phyloP scores from a whole-genome alignment of 139 green algal species.

The Haematococcus lacustris region DNA sequence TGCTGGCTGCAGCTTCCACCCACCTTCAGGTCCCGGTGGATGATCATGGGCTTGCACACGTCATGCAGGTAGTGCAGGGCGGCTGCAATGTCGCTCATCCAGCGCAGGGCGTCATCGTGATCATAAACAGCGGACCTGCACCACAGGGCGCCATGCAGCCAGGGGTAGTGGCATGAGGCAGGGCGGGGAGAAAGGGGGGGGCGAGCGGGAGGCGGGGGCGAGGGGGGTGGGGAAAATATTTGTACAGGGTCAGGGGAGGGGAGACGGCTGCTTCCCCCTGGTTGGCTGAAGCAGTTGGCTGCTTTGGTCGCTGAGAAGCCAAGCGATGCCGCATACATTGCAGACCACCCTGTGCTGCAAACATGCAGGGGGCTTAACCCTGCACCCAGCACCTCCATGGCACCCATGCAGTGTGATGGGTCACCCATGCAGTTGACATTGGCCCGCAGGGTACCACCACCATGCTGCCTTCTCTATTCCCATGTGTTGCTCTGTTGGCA shows the following conservation, averaged over 20 bases:
- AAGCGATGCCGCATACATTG: too few relatives aligned
- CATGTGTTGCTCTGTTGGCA: too few relatives aligned
- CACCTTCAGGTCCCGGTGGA: slow-evolving; percentile 67
- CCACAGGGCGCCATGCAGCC: neutral
- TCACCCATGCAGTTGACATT: too few relatives aligned
- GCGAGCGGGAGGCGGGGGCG: neutral
- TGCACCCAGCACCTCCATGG: too few relatives aligned
- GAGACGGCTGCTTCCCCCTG: too few relatives aligned
- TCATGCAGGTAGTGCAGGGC: slow-evolving; percentile 69
- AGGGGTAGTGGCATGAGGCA: neutral
- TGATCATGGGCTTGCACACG: slow-evolving; percentile 59
- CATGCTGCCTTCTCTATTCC: too few relatives aligned
- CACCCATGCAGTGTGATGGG: too few relatives aligned
- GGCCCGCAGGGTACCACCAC: too few relatives aligned
- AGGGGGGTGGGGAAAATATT: slow-evolving; percentile 8
- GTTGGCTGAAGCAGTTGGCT: too few relatives aligned
- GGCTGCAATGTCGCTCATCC: slow-evolving; percentile 48
- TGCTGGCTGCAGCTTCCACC: neutral
- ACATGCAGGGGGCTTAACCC: too few relatives aligned
- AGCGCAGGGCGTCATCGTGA: slow-evolving; percentile 51
- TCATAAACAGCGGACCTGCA: slow-evolving; percentile 21
- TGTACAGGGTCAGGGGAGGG: neutral
- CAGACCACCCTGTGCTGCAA: too few relatives aligned
- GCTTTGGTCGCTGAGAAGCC: too few relatives aligned
- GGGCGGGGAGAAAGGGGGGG: slow-evolving; percentile 3